A percentile compares a stretch with the other conserved stretches of the same genome.
Conservation (phyloP, 306 rosid genomes). For the Fragaria nilgerrensis region DNA sequence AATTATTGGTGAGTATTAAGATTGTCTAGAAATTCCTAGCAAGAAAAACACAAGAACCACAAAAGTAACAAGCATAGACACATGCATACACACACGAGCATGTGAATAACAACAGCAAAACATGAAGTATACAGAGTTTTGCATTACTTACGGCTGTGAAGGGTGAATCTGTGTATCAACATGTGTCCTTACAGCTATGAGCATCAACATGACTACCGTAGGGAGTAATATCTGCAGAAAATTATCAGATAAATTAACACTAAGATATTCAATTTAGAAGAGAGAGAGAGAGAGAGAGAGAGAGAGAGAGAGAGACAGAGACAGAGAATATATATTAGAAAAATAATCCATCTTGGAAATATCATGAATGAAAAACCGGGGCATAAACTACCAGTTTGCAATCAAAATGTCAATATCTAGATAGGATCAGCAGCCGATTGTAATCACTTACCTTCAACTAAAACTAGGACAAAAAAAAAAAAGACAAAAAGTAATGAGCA, state of each 20-base stretch:
- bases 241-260: slow-evolving; percentile 26
- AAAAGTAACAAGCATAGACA: neutral
- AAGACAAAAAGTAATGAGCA: neutral
- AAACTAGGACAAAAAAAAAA: neutral
- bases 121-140: neutral
- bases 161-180: slow-evolving; percentile 91
- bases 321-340: neutral
- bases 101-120: neutral
- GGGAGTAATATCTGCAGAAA: slow-evolving; percentile 87
- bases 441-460: neutral
- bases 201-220: slow-evolving; percentile 74
- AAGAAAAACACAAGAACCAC: neutral
- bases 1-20: neutral
- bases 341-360: neutral
- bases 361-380: neutral
- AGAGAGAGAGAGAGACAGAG: too few relatives aligned
- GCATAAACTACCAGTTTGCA: neutral
- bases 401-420: neutral
- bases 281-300: too few relatives aligned
- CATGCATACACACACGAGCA: neutral
- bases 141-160: slow-evolving; percentile 65
- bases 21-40: neutral
- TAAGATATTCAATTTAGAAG: neutral
- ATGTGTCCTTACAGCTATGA: slow-evolving; percentile 72
- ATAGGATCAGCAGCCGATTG: neutral